These are phyloP conservation scores for Pyracantha coccinea DNA, from an alignment of 331 rosid species.

Conservation along the genomic window DNA sequence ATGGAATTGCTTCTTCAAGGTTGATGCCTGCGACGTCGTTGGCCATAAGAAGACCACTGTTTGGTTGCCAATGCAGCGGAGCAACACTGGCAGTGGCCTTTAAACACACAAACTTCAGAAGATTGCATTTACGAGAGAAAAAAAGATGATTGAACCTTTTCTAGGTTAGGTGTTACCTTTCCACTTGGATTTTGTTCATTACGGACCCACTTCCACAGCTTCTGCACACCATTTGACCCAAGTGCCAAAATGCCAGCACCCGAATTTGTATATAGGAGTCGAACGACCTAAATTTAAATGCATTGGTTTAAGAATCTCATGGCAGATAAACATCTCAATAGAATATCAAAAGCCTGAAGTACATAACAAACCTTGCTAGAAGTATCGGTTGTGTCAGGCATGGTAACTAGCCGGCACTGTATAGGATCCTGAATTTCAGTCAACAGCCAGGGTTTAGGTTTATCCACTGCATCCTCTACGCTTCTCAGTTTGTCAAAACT, in stretches of 20 bases:
- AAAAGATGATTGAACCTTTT: not conserved
- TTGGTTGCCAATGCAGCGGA: constrained; percentile 83
- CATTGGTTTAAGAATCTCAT: constrained; percentile 8
- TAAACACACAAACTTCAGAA: constrained; percentile 32
- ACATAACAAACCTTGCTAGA: constrained; percentile 55
- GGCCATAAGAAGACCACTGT: constrained; percentile 78
- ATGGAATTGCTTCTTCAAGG: constrained; percentile 84
- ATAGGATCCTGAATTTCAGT: constrained; percentile 71
- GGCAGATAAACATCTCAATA: constrained; percentile 7
- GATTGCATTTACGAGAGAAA: not conserved
- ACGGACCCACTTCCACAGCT: constrained; percentile 86
- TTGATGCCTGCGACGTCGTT: constrained; percentile 72
- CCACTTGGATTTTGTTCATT: constrained; percentile 60
- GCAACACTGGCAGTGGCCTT: constrained; percentile 80
- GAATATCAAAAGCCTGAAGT: constrained; percentile 5
- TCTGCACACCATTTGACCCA: constrained; percentile 78
- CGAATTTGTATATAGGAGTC: constrained; percentile 68
- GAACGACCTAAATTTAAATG: constrained; percentile 45
- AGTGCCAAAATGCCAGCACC: constrained; percentile 86
- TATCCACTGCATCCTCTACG: constrained; percentile 50
- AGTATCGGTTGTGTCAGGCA: constrained; percentile 72
- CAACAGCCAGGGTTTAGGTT: constrained; percentile 72
- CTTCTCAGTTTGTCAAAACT: constrained; percentile 53
- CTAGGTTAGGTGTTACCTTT: constrained; percentile 38
- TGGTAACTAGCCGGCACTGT: constrained; percentile 61